phyloP scores from a whole-genome alignment of 2,329 filamentous ascomycete genomes.

The Alternaria arbusti region DNA sequence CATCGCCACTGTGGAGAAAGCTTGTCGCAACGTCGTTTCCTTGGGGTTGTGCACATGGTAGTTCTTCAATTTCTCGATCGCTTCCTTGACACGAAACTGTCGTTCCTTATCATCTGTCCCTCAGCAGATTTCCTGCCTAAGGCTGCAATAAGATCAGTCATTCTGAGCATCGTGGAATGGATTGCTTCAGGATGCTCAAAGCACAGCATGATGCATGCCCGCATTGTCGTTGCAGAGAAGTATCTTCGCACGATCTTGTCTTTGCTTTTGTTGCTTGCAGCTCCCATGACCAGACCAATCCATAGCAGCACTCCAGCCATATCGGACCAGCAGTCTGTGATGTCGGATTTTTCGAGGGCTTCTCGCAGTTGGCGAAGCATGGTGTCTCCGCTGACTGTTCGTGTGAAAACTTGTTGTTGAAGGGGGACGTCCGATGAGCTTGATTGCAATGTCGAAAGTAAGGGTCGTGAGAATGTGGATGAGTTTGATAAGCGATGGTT shows the following conservation, averaged over 20 bases:
- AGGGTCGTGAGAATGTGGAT: constrained; percentile 13
- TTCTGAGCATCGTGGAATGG: constrained; percentile 33
- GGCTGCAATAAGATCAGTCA: constrained; percentile 33
- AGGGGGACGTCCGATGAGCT: constrained; percentile 6
- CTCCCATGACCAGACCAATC: constrained; percentile 42
- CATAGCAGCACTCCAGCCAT: constrained; percentile 49
- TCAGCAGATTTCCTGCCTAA: constrained; percentile 6
- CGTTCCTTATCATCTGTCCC: background rate
- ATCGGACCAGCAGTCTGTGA: constrained; percentile 44
- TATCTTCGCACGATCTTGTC: constrained; percentile 34
- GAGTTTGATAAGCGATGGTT: constrained; percentile 9
- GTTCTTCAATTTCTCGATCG: constrained; percentile 8
- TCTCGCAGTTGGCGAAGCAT: constrained; percentile 32
- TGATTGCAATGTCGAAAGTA: constrained; percentile 14
- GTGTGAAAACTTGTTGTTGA: background rate
- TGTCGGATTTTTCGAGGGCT: constrained; percentile 38
- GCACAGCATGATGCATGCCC: constrained; percentile 42
- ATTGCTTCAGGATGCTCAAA: constrained; percentile 46
- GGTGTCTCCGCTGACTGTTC: constrained; percentile 6
- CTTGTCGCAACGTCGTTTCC: constrained; percentile 17
- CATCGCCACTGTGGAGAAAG: constrained; percentile 21
- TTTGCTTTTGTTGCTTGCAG: constrained; percentile 35
- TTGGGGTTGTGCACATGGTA: background rate
- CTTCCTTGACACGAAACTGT: constrained; percentile 15
- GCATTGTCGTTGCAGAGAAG: constrained; percentile 40